These are phyloP conservation scores for Elongisporangium anandrum DNA, from an alignment of 352 stramenopile genomes.

Conservation along the genomic window DNA sequence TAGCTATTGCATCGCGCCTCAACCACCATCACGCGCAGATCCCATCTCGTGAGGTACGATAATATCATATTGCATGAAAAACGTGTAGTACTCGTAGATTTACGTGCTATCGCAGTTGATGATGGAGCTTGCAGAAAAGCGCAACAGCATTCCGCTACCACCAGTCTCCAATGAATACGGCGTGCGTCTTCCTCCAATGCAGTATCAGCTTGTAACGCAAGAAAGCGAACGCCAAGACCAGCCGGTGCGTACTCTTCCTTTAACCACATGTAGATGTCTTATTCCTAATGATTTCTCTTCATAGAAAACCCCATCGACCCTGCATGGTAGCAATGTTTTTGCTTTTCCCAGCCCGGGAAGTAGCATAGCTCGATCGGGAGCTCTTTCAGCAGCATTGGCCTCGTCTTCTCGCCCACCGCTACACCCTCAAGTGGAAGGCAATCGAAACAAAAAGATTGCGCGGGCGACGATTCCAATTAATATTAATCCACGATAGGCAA, in stretches of 20 bases:
- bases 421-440: conserved; percentile 43
- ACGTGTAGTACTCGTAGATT: too few species aligned
- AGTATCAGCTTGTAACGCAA: conserved; percentile 69
- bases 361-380: conserved; percentile 2
- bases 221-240: conserved; percentile 60
- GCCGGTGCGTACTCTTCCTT: conserved; percentile 22
- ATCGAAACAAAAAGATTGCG: conserved; percentile 75
- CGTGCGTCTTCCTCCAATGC: conserved; percentile 60
- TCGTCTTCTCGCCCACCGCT: conserved; percentile 29
- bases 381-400: conserved; percentile 8
- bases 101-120: conserved; percentile 37
- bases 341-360: conserved; percentile 6
- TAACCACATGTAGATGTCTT: too few species aligned
- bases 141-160: conserved; percentile 72
- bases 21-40: conserved; percentile 79
- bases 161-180: conserved; percentile 82
- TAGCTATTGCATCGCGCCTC: conserved; percentile 70
- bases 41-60: conserved; percentile 69
- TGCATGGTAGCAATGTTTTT: conserved; percentile 11
- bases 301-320: conserved; percentile 29
- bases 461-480: conserved; percentile 64
- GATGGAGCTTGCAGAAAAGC: conserved; percentile 85
- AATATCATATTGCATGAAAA: too few species aligned
- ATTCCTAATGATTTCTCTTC: background rate
- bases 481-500: conserved; percentile 17